Conservation (phyloP, 2,329 filamentous ascomycete genomes). For the Alternaria longipes region DNA sequence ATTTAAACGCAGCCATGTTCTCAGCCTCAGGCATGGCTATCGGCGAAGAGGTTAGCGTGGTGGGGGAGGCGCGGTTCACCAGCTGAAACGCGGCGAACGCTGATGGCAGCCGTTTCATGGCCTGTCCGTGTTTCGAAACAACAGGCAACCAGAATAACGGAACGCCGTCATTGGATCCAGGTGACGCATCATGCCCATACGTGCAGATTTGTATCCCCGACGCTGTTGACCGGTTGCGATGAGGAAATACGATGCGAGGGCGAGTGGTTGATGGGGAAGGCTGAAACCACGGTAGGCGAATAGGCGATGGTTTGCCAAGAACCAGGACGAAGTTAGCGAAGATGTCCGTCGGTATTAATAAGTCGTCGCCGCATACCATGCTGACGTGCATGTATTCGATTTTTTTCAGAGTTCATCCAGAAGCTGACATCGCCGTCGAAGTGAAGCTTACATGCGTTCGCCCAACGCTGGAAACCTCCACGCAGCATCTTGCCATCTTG, state of each 20-base stretch:
- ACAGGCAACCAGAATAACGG: conserved; percentile 18
- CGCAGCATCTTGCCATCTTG: neutral
- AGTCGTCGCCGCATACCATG: neutral
- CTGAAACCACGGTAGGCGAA: conserved; percentile 20
- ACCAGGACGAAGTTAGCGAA: neutral
- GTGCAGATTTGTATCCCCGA: conserved; percentile 13
- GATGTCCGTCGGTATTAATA: neutral
- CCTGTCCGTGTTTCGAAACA: conserved; percentile 33
- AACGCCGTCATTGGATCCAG: conserved; percentile 12
- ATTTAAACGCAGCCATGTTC: conserved; percentile 4
- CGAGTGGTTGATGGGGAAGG: conserved; percentile 14
- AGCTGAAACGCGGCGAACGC: conserved; percentile 31
- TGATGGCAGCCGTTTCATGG: conserved; percentile 21
- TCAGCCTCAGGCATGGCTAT: conserved; percentile 1
- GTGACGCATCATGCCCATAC: neutral
- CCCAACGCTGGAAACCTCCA: neutral
- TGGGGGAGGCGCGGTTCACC: conserved; percentile 36
- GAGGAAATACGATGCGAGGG: conserved; percentile 8
- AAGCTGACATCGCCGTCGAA: neutral
- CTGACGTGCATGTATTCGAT: neutral
- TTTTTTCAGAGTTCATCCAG: neutral
- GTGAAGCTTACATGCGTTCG: neutral
- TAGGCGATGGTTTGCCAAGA: conserved; percentile 17
- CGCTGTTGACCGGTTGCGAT: conserved; percentile 13
- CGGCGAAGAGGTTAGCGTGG: neutral